Percentiles rank a stretch among this genome's conserved stretches.
These are phyloP conservation scores for Rhipidocladum racemiflorum DNA, from an alignment of 176 grass and related monocot genomes.

Conservation along the genomic window DNA sequence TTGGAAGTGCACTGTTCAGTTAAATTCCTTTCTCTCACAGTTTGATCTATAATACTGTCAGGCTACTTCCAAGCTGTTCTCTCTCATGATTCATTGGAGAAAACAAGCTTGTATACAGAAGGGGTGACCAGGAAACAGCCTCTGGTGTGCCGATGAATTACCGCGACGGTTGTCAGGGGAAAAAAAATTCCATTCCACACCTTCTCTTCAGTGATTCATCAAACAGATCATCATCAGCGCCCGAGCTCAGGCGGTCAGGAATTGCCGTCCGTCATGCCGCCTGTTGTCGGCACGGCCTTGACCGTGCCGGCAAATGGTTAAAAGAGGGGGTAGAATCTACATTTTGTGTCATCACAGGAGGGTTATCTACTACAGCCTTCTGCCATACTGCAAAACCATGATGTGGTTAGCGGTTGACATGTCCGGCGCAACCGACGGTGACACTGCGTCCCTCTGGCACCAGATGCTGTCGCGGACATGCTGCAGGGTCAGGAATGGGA, in stretches of 20 bases:
- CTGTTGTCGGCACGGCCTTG: not conserved
- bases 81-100: slow-evolving; percentile 18
- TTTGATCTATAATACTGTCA: slow-evolving; percentile 34
- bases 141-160: slow-evolving; percentile 22
- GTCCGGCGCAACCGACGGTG: slow-evolving; percentile 16
- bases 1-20: slow-evolving; percentile 38
- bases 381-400: slow-evolving; percentile 68
- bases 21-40: slow-evolving; percentile 35
- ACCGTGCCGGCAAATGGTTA: slow-evolving; percentile 29
- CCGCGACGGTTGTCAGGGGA: not conserved
- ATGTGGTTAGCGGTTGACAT: slow-evolving; percentile 43
- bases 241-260: slow-evolving; percentile 41
- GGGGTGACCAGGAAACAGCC: slow-evolving; percentile 31
- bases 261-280: slow-evolving; percentile 38
- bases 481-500: slow-evolving; percentile 45
- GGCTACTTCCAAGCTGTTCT: slow-evolving; percentile 27
- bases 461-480: slow-evolving; percentile 68
- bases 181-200: slow-evolving; percentile 10
- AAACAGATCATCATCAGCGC: slow-evolving; percentile 21
- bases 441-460: slow-evolving; percentile 46
- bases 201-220: slow-evolving; percentile 36
- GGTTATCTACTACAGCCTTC: slow-evolving; percentile 38
- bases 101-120: slow-evolving; percentile 39
- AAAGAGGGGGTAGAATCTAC: slow-evolving; percentile 42
- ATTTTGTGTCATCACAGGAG: slow-evolving; percentile 30